Conservation (phyloP, 352 stramenopile genomes). For the Bremia lactucae region DNA sequence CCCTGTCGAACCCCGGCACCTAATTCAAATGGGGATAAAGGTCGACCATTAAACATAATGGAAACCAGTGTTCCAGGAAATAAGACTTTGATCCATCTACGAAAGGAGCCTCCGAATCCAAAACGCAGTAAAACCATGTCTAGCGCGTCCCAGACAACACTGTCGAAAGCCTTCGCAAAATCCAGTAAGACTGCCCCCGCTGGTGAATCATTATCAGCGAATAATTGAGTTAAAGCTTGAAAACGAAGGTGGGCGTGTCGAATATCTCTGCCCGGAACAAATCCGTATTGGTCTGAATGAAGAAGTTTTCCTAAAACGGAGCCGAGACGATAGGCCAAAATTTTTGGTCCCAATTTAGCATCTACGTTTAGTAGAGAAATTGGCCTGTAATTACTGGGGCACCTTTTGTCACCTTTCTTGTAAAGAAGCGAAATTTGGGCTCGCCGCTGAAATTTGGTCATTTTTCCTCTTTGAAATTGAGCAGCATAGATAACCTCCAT, state of each 20-base stretch:
- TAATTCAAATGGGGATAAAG: neutral
- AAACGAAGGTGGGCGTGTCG: neutral
- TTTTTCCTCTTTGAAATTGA: neutral
- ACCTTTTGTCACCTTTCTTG: neutral
- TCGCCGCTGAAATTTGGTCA: neutral
- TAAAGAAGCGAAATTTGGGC: neutral
- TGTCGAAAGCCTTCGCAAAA: neutral
- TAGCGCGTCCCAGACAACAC: neutral
- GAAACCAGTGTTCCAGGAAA: neutral
- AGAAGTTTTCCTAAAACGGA: neutral
- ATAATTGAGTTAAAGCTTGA: neutral
- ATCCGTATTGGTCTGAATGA: no score
- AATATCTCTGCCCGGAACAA: no score
- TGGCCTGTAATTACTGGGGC: neutral
- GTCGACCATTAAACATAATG: neutral
- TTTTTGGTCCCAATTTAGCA: no score
- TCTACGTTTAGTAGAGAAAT: neutral
- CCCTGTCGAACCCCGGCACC: neutral
- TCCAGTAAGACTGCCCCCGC: neutral
- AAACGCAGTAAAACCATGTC: neutral
- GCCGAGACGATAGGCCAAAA: no score
- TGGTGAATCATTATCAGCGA: neutral
- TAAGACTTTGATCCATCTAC: neutral
- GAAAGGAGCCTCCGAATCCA: neutral
- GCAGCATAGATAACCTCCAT: neutral